Percentiles rank a stretch among this genome's conserved stretches.
Evolutionary conservation across 768 basidiomycete genomes (phyloP).

Genomic region (Tremella fuciformis): DNA sequence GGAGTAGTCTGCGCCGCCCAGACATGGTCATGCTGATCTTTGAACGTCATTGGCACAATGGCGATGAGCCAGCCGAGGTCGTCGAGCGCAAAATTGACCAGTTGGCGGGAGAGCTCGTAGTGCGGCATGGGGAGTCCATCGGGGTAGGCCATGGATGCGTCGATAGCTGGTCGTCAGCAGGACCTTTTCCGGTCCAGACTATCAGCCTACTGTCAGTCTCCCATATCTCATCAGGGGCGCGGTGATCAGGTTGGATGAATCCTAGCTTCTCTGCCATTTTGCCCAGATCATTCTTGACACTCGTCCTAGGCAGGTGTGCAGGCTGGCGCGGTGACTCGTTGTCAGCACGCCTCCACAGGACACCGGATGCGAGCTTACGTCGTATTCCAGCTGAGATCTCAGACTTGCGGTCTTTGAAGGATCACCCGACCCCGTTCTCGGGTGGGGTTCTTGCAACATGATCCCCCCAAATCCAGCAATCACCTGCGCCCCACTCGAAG

Average conservation of each 20-base stretch:
- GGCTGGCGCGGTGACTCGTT: too few relatives aligned
- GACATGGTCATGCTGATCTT: not conserved
- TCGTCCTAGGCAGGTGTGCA: too few relatives aligned
- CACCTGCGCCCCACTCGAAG: too few relatives aligned
- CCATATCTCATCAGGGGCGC: not conserved
- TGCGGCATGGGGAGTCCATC: not conserved
- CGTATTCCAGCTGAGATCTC: too few relatives aligned
- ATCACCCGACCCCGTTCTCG: too few relatives aligned
- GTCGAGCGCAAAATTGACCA: not conserved
- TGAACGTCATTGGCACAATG: conserved; percentile 2
- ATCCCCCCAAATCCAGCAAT: too few relatives aligned
- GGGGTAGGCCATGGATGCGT: conserved; percentile 4
- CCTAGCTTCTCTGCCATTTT: not conserved
- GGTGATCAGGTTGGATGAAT: not conserved
- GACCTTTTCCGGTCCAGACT: not conserved
- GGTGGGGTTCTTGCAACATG: too few relatives aligned
- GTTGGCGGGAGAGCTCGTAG: conserved; percentile 3
- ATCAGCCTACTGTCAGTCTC: not conserved
- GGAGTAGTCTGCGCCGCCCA: not conserved
- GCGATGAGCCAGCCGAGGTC: conserved; percentile 6
- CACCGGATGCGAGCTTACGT: too few relatives aligned
- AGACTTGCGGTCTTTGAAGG: too few relatives aligned
- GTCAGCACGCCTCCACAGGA: too few relatives aligned
- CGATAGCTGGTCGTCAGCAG: conserved; percentile 3
- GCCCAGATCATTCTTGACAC: conserved; percentile 1